phyloP scores from a whole-genome alignment of 352 stramenopile genomes.

The Pythium plurisporium region DNA sequence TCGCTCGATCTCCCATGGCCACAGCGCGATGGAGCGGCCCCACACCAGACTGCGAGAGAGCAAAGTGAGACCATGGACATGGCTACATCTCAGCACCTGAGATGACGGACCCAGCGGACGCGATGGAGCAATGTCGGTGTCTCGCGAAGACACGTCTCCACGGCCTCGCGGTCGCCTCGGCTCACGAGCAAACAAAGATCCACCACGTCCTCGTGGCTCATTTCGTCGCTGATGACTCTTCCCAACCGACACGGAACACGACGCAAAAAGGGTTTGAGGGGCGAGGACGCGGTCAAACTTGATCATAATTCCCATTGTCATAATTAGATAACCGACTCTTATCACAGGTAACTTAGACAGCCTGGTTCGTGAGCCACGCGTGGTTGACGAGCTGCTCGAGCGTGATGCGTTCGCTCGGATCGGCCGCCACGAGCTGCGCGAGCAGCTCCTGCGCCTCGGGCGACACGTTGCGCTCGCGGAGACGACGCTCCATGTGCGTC shows the following conservation, averaged over 20 bases:
- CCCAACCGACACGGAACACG: not conserved
- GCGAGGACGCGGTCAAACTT: not conserved
- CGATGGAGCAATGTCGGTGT: slow-evolving; percentile 34
- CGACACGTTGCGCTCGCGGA: slow-evolving; percentile 29
- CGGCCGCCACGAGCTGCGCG: slow-evolving; percentile 31
- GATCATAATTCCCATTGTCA: slow-evolving; percentile 1
- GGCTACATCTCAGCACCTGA: not conserved
- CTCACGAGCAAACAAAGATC: slow-evolving; percentile 60
- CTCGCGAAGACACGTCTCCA: slow-evolving; percentile 31
- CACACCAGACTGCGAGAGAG: slow-evolving; percentile 42
- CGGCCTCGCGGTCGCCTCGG: slow-evolving; percentile 29
- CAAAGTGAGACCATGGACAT: not conserved
- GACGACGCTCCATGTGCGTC: slow-evolving; percentile 27
- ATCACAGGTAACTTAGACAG: not conserved
- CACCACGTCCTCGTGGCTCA: not conserved
- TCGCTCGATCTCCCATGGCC: slow-evolving; percentile 30
- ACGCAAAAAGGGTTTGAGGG: not conserved
- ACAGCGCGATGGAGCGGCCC: slow-evolving; percentile 65
- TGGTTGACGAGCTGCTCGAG: slow-evolving; percentile 30
- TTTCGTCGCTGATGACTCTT: not conserved
- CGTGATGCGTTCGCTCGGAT: slow-evolving; percentile 33
- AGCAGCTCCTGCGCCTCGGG: slow-evolving; percentile 30
- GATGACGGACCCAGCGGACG: slow-evolving; percentile 41
- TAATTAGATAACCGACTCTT: not conserved
- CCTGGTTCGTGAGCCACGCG: slow-evolving; percentile 26